A percentile compares a stretch with the other conserved stretches of the same genome.
These are phyloP conservation scores for Tylopilus orsonianus DNA, from an alignment of 1,284 basidiomycete genomes.

Conservation along the genomic window DNA sequence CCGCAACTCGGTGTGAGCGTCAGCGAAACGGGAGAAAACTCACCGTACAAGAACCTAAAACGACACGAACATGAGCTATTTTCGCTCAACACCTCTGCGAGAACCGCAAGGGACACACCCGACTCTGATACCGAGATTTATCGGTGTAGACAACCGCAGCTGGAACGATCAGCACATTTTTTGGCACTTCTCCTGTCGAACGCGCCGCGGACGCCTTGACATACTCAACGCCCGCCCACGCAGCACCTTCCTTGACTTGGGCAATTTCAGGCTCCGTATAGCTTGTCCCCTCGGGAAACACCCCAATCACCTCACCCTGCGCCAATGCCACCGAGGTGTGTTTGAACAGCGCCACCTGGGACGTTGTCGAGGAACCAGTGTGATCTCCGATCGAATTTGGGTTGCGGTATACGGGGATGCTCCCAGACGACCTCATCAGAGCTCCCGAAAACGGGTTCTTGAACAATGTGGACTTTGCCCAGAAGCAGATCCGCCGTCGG, in stretches of 20 bases:
- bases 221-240: constrained; percentile 80
- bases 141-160: constrained; percentile 74
- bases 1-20: neutral
- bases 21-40: neutral
- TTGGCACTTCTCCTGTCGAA: constrained; percentile 8
- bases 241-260: constrained; percentile 71
- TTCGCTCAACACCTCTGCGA: constrained; percentile 34
- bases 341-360: constrained; percentile 58
- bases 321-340: constrained; percentile 65
- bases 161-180: constrained; percentile 56
- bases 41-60: constrained; percentile 12
- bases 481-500: constrained; percentile 69
- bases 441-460: constrained; percentile 53
- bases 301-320: constrained; percentile 59
- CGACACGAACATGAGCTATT: neutral
- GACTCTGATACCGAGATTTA: constrained; percentile 67
- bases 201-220: constrained; percentile 41
- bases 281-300: constrained; percentile 75
- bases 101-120: constrained; percentile 35
- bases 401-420: constrained; percentile 74
- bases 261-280: constrained; percentile 67
- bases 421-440: constrained; percentile 66
- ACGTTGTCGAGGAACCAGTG: constrained; percentile 35
- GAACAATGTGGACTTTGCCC: constrained; percentile 70
- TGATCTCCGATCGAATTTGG: constrained; percentile 25